Evolutionary conservation across 345 rosid genomes (phyloP).

Genomic region (Hibiscus mutabilis): DNA sequence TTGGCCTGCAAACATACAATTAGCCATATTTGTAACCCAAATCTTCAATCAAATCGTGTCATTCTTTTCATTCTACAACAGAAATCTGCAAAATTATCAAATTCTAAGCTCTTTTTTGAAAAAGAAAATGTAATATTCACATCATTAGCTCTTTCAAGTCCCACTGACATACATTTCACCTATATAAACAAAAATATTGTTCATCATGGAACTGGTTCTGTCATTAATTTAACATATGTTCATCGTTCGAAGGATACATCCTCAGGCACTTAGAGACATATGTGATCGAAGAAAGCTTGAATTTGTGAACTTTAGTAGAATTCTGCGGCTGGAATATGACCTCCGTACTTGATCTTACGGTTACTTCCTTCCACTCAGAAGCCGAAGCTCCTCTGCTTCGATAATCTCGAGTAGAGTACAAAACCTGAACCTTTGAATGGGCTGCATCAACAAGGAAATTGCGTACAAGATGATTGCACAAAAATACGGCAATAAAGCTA

Average conservation of each 20-base stretch:
- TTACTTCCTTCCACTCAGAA: conserved; percentile 70
- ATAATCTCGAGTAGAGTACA: conserved; percentile 72
- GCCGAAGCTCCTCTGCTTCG: conserved; percentile 68
- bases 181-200: neutral
- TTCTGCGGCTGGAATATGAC: conserved; percentile 58
- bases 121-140: neutral
- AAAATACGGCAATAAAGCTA: neutral
- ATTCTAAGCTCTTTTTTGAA: too few relatives aligned
- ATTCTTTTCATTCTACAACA: too few relatives aligned
- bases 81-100: too few relatives aligned
- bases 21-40: neutral
- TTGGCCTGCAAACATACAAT: neutral
- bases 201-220: neutral
- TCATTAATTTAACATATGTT: neutral
- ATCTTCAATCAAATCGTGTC: neutral
- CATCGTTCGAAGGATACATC: neutral
- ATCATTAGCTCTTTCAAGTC: neutral
- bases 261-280: conserved; percentile 64
- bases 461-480: neutral
- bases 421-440: conserved; percentile 63
- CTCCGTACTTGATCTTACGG: conserved; percentile 70
- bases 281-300: conserved; percentile 60
- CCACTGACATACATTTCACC: neutral
- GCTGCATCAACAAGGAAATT: conserved; percentile 39
- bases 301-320: conserved; percentile 53